Base-by-base conservation (phyloP, 2,329 filamentous ascomycete species). In the Fusarium tanahbumbuense region DNA sequence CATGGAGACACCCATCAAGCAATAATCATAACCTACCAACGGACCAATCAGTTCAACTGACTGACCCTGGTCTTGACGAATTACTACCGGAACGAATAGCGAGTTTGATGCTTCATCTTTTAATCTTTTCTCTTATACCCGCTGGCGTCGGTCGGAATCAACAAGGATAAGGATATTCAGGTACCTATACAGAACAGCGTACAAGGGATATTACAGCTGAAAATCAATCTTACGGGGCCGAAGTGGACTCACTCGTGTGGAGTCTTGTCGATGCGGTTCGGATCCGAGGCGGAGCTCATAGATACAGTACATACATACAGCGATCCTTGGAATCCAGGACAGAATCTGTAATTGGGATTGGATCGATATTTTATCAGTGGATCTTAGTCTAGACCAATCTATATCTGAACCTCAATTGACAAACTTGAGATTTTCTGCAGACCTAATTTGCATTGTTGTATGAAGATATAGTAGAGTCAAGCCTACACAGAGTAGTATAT, bases 1-100 rank as follows among this genome's bases (percentile, higher is more conserved):
- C 57, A 54, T 60, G 6, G 74, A 76, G 62, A 50, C 70, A 46
- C 20, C 47, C 44, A 49, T n/a, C 66, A 75, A 76, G 52, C 60
- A 71, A 54, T 75, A 61, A 37, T 66, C 52, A 32, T 12, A 46
- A 45, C n/a, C 16, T 40, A 30, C 15, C 55, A 32, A 32, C 22
- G 13, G 40, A n/a, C 30, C 10, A 40, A 23, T 40, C 18, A 25
- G 18, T 20, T 32, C n/a, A 41, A 45, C 25, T 18, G 20, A 60
- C 27, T 10, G 34, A 25, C 41, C 45, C 37, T 30, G 37, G 60
- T 56, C 34, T 28, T 44, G 54, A 60, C 46, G 54, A 61, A 57
- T 53, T 57, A 65, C 49, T 56, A 56, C 52, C 54, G 53, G 49
- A 56, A 54, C 58, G 53, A 54, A 50, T 50, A 59, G 52, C 57